Percentiles rank a stretch among this genome's conserved stretches.
phyloP scores from a whole-genome alignment of 2,329 filamentous ascomycete species.

The Talaromyces sp. region DNA sequence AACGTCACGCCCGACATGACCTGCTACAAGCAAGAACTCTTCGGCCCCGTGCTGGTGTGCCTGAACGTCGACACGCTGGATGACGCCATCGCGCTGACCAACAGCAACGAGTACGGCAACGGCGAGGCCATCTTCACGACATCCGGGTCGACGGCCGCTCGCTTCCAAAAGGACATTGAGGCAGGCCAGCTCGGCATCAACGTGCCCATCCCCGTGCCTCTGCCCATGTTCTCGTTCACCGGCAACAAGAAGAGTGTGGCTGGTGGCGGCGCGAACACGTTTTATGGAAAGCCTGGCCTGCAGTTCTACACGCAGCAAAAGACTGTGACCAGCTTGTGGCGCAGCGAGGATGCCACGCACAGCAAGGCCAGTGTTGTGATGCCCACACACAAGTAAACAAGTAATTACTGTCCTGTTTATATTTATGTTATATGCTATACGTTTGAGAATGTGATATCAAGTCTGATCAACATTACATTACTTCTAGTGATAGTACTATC shows the following conservation, averaged over 20 bases:
- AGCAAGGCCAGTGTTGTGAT: conserved; percentile 84
- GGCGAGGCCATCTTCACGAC: conserved; percentile 62
- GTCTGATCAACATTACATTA: no score
- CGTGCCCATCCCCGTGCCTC: conserved; percentile 59
- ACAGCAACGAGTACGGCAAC: conserved; percentile 63
- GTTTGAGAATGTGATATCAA: no score
- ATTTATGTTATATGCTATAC: no score
- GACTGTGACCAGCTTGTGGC: conserved; percentile 94
- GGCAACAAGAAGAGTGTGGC: conserved; percentile 85
- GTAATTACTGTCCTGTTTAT: not conserved
- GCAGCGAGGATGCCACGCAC: conserved; percentile 73
- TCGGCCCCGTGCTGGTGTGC: conserved; percentile 33
- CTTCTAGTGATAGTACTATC: no score
- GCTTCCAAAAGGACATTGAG: conserved; percentile 62
- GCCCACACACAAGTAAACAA: conserved; percentile 47
- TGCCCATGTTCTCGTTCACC: conserved; percentile 61
- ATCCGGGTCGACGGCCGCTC: conserved; percentile 55
- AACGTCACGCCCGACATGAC: conserved; percentile 31
- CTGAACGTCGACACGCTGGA: conserved; percentile 31
- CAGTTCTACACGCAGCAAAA: conserved; percentile 97
- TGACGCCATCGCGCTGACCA: conserved; percentile 49
- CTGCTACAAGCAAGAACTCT: conserved; percentile 34
- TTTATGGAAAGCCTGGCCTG: conserved; percentile 89
- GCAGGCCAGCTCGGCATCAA: conserved; percentile 64
- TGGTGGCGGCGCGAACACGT: conserved; percentile 85